These are phyloP conservation scores for Mercurialis annua DNA, from an alignment of 345 rosid genomes.

Conservation along the genomic window DNA sequence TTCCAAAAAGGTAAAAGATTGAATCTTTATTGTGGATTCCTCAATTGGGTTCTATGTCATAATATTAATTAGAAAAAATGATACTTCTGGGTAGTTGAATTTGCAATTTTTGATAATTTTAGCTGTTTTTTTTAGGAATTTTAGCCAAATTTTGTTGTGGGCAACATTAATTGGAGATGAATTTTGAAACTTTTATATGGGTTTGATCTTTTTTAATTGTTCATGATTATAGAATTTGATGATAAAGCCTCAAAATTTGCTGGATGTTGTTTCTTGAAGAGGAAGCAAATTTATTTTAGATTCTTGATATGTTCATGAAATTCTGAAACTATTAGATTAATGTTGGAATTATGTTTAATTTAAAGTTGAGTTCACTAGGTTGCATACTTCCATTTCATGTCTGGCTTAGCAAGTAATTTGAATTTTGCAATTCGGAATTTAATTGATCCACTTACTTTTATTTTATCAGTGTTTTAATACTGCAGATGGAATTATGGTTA, in stretches of 20 bases:
- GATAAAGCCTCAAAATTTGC: neutral
- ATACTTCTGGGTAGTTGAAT: neutral
- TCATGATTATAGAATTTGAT: neutral
- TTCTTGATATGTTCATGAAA: neutral
- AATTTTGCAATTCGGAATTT: too few species aligned
- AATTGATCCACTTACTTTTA: too few species aligned
- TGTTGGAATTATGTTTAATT: neutral
- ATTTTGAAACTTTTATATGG: slow-evolving; percentile 1
- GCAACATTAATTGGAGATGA: neutral
- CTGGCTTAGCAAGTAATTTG: neutral
- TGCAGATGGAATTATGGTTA: neutral
- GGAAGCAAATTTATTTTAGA: neutral
- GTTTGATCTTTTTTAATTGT: neutral
- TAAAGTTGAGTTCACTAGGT: too few species aligned
- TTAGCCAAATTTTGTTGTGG: neutral
- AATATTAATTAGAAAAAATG: too few species aligned
- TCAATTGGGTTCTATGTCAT: slow-evolving; percentile 21
- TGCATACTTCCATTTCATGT: neutral
- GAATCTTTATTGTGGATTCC: neutral
- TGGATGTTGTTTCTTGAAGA: neutral
- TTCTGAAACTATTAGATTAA: neutral
- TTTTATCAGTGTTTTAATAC: too few species aligned
- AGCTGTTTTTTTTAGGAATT: slow-evolving; percentile 1
- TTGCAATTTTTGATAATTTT: neutral
- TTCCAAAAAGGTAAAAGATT: slow-evolving; percentile 12